Conservation (phyloP, 176 grass and related monocot species). For the Rhynchospora tenuis region DNA sequence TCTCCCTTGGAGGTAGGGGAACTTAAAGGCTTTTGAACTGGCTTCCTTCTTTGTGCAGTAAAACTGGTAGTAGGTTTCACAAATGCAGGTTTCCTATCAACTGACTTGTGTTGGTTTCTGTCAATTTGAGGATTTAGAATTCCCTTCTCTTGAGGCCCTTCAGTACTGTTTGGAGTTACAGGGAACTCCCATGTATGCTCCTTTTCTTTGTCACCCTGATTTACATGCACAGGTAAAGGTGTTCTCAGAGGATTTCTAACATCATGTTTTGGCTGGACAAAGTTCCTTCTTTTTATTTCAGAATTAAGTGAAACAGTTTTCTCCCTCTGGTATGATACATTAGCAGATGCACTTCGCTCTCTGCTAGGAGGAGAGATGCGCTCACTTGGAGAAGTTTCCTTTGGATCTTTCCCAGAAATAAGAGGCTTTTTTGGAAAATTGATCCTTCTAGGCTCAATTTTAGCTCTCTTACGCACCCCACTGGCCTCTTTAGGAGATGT, state of each 20-base stretch:
- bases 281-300: slow-evolving; percentile 34
- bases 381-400: slow-evolving; percentile 25
- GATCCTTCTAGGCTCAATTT: slow-evolving; percentile 39
- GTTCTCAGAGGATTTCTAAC: slow-evolving; percentile 31
- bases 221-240: slow-evolving; percentile 8
- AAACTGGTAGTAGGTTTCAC: background rate
- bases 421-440: slow-evolving; percentile 39
- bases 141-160: slow-evolving; percentile 38
- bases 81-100: slow-evolving; percentile 7
- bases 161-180: slow-evolving; percentile 30
- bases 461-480: slow-evolving; percentile 41
- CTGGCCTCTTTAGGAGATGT: slow-evolving; percentile 36
- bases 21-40: background rate
- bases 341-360: background rate
- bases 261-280: slow-evolving; percentile 38
- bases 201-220: slow-evolving; percentile 31
- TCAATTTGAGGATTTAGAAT: slow-evolving; percentile 21
- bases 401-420: slow-evolving; percentile 36
- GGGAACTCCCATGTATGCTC: slow-evolving; percentile 37
- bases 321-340: slow-evolving; percentile 17
- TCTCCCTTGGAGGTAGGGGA: slow-evolving; percentile 27
- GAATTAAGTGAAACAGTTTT: slow-evolving; percentile 49
- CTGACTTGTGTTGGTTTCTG: background rate
- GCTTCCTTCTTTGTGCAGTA: slow-evolving; percentile 6
- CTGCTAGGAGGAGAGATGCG: slow-evolving; percentile 27